Conservation (phyloP, 23 red algal species). For the Gracilaria domingensis region DNA sequence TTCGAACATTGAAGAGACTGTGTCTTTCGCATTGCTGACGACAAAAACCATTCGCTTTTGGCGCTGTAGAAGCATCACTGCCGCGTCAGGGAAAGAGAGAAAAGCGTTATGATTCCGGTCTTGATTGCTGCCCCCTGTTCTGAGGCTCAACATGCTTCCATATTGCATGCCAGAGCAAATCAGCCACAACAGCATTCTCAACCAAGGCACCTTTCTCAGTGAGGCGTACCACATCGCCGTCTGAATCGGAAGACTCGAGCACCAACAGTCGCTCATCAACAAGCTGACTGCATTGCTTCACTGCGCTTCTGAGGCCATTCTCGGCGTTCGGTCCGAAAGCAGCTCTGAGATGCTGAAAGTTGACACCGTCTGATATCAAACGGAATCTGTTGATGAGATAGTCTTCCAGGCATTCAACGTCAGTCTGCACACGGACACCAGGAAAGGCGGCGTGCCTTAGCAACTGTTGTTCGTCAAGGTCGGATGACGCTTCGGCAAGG, state of each 20-base stretch:
- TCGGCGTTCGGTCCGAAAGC: constrained; percentile 22
- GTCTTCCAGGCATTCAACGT: constrained; percentile 57
- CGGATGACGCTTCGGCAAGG: not conserved
- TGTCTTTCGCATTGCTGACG: too few relatives aligned
- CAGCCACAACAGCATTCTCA: constrained; percentile 63
- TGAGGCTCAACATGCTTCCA: constrained; percentile 30
- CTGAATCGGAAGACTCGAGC: not conserved
- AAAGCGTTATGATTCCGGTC: not conserved
- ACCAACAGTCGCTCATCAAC: constrained; percentile 16
- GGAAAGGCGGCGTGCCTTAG: constrained; percentile 28
- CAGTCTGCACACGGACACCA: constrained; percentile 1
- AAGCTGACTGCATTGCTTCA: constrained; percentile 20
- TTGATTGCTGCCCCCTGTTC: not conserved
- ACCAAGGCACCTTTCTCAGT: constrained; percentile 65
- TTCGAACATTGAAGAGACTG: too few relatives aligned
- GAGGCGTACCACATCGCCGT: constrained; percentile 17
- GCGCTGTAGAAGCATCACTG: not conserved
- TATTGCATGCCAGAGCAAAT: constrained; percentile 41
- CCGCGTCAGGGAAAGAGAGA: not conserved
- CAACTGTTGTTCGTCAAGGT: not conserved
- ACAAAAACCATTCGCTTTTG: not conserved
- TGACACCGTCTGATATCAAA: constrained; percentile 52
- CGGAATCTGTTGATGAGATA: constrained; percentile 65
- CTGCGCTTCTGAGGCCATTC: constrained; percentile 26
- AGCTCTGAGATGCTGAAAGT: constrained; percentile 12